Base-by-base conservation (phyloP, 371 early-diverging fungal genomes). In the Saksenaea vasiformis region DNA sequence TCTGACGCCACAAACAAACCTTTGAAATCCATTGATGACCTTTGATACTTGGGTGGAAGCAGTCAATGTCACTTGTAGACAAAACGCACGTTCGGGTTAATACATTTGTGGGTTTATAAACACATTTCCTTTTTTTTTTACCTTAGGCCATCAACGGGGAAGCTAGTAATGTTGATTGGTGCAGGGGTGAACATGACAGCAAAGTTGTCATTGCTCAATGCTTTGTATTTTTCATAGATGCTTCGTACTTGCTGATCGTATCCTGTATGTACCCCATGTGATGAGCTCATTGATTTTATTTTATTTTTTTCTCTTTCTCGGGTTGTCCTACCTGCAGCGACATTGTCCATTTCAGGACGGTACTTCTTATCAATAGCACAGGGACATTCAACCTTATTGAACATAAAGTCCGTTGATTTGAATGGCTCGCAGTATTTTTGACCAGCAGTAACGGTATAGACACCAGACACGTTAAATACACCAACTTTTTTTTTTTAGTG, bases 1-100 rank as follows among this genome's bases (percentile, higher is more conserved):
- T n/a, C n/a, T n/a, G n/a, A n/a, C n/a, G 17, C 2, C 7, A 44
- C 14, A 8, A 15, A 47, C 51, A 8, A 58, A 58, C 67, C 60
- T 66, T 61, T 13, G 67, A 56, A 19, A 66, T 43, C 51, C 57
- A 61, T 26, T 56, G 38, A 14, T 66, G 67, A 15, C 44, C 60
- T 31, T 61, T 60, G 4, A 36, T 28, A 26, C 55, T 59, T 1
- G 66, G 66, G 47, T 66, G 66, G 61, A 66, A 66, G 22, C 66
- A 66, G 34, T 66, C 66, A 27, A 61, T 26, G 22, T 66, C 60
- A 43, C 66, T 66, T 19, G 14, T 8, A 44, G 19, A 22, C 7
- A 17, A 44, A 37, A n/a, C n/a, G 37, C 37, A 37, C 5, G 37
- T 8, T 37, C 5, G 13, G 5, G 37, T 37, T 37, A 13, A 37